Conservation (phyloP, 805 yeast genomes). For the Monosporozyma solicola region DNA sequence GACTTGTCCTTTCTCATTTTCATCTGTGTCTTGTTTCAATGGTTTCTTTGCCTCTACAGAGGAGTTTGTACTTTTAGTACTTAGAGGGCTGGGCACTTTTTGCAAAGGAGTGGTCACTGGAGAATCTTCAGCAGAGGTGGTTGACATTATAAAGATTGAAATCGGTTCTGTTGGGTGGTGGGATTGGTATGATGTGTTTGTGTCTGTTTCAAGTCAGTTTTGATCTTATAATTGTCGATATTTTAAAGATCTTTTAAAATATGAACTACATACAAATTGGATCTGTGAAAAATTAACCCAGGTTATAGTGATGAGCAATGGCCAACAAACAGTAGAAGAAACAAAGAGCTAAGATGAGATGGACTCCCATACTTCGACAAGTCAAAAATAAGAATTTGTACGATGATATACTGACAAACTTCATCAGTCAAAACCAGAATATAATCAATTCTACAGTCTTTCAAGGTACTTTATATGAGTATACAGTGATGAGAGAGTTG, state of each 20-base stretch:
- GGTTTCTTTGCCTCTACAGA: background rate
- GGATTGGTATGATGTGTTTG: background rate
- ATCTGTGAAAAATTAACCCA: background rate
- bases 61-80: background rate
- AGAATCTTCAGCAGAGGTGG: background rate
- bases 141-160: background rate
- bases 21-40: background rate
- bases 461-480: constrained; percentile 29
- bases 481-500: constrained; percentile 26
- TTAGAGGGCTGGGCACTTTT: background rate
- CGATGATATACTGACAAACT: background rate
- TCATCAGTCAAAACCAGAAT: constrained; percentile 13
- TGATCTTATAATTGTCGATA: background rate
- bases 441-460: constrained; percentile 25
- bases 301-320: background rate
- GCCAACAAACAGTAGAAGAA: background rate
- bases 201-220: background rate
- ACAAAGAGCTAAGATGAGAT: background rate
- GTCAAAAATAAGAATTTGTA: background rate
- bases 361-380: background rate
- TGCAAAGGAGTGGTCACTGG: background rate
- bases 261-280: background rate
- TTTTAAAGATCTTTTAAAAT: background rate
- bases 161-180: background rate
- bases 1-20: constrained; percentile 7